Evolutionary conservation across 768 basidiomycete species (phyloP).

Genomic region (Coprinopsis cinerea): DNA sequence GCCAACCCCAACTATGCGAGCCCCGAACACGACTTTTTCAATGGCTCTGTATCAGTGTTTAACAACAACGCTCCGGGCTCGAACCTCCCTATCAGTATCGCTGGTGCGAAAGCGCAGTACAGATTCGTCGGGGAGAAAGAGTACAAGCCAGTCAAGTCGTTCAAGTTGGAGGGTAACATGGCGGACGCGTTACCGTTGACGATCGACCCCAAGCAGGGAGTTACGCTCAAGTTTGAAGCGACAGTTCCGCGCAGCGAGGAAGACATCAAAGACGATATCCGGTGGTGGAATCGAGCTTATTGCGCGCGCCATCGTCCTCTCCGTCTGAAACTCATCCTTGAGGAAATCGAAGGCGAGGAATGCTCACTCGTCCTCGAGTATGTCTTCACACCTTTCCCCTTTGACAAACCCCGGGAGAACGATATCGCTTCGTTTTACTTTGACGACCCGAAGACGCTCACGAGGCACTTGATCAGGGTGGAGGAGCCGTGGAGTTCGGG

Average conservation of each 20-base stretch:
- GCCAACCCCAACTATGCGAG: conserved; percentile 27
- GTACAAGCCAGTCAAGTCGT: conserved; percentile 24
- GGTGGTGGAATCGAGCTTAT: conserved; percentile 31
- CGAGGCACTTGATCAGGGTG: conserved; percentile 23
- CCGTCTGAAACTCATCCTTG: conserved; percentile 29
- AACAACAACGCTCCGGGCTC: conserved; percentile 31
- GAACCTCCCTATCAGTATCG: conserved; percentile 28
- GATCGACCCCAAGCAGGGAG: conserved; percentile 30
- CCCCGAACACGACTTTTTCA: conserved; percentile 23
- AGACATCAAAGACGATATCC: conserved; percentile 22
- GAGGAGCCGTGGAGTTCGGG: conserved; percentile 12
- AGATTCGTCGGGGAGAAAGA: conserved; percentile 30
- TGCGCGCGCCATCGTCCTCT: conserved; percentile 28
- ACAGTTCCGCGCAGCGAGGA: conserved; percentile 28
- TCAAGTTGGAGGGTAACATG: conserved; percentile 21
- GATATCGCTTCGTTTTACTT: conserved; percentile 31
- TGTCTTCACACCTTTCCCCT: conserved; percentile 25
- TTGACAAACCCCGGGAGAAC: conserved; percentile 20
- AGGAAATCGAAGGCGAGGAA: conserved; percentile 34
- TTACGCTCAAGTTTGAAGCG: conserved; percentile 4
- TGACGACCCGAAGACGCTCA: conserved; percentile 24
- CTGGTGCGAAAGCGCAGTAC: conserved; percentile 26
- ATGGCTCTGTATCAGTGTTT: conserved; percentile 29
- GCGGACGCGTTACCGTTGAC: conserved; percentile 23
- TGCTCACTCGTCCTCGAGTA: conserved; percentile 34